These are phyloP conservation scores for Pichia sp. DNA, from an alignment of 1,139 yeast genomes.

Conservation along the genomic window DNA sequence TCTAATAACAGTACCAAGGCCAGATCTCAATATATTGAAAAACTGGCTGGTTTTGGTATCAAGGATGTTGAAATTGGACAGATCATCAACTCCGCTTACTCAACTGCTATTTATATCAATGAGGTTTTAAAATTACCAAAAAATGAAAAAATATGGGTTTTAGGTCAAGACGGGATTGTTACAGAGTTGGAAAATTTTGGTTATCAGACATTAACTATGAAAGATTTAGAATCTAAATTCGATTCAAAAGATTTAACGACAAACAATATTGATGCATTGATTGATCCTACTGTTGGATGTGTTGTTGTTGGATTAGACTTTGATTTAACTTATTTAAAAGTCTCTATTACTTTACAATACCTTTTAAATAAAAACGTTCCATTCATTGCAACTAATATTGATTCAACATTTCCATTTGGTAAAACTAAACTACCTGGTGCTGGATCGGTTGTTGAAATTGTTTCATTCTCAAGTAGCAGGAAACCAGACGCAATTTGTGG, in stretches of 20 bases:
- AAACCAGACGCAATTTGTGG: conserved; percentile 67
- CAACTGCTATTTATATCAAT: conserved; percentile 79
- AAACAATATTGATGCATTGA: conserved; percentile 43
- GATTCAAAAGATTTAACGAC: conserved; percentile 38
- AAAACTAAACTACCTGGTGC: conserved; percentile 90
- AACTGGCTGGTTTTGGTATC: conserved; percentile 73
- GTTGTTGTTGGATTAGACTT: conserved; percentile 85
- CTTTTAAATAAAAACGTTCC: conserved; percentile 60
- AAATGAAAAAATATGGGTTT: conserved; percentile 70
- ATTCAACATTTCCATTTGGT: conserved; percentile 87
- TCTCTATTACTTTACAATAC: conserved; percentile 79
- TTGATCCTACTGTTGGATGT: conserved; percentile 75
- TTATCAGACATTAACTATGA: conserved; percentile 46
- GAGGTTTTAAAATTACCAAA: conserved; percentile 65
- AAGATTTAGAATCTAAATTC: conserved; percentile 26
- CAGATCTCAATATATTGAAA: conserved; percentile 64
- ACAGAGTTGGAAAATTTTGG: conserved; percentile 68
- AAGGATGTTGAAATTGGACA: conserved; percentile 52
- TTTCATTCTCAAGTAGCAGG: conserved; percentile 73
- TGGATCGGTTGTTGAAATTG: conserved; percentile 80
- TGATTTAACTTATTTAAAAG: conserved; percentile 69
- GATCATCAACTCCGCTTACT: conserved; percentile 86
- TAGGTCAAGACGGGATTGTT: conserved; percentile 79
- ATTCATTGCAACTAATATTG: conserved; percentile 92
- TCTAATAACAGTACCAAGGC: conserved; percentile 95